A percentile compares a stretch with the other conserved stretches of the same genome.
phyloP scores from a whole-genome alignment of 1,284 basidiomycete genomes.

The Puccinia polysora region DNA sequence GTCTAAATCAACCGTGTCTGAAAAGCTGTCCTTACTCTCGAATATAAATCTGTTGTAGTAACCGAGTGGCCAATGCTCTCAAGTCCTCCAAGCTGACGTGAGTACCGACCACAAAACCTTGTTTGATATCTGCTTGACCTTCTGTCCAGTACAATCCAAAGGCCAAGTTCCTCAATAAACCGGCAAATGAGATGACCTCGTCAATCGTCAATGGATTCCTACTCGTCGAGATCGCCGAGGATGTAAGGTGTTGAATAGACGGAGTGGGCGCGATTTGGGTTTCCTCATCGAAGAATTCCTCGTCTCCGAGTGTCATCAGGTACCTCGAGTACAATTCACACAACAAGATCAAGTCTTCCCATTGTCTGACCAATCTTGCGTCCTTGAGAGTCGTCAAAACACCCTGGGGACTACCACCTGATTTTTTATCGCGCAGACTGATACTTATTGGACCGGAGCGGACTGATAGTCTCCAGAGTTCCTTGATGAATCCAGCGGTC shows the following conservation, averaged over 20 bases:
- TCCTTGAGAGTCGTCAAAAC: conserved; percentile 56
- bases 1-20: no score
- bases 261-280: conserved; percentile 40
- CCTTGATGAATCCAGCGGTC: conserved; percentile 60
- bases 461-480: conserved; percentile 69
- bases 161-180: conserved; percentile 69
- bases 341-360: conserved; percentile 69
- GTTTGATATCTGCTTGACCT: conserved; percentile 51
- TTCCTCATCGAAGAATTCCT: conserved; percentile 75
- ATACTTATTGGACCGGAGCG: conserved; percentile 53
- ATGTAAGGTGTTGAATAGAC: conserved; percentile 43
- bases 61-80: conserved; percentile 67
- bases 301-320: conserved; percentile 86
- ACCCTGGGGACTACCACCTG: conserved; percentile 57
- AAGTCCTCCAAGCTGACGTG: conserved; percentile 57
- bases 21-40: conserved; percentile 68
- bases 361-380: conserved; percentile 46
- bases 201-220: conserved; percentile 75
- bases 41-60: conserved; percentile 72
- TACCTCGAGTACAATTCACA: conserved; percentile 78
- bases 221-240: conserved; percentile 46
- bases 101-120: conserved; percentile 57
- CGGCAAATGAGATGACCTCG: conserved; percentile 68
- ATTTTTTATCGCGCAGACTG: conserved; percentile 59
- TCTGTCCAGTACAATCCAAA: conserved; percentile 76